Evolutionary conservation across 805 yeast species (phyloP), one percentile per base, ranked within the genome.

Genomic region (Starmerella ratchasimensis): DNA sequence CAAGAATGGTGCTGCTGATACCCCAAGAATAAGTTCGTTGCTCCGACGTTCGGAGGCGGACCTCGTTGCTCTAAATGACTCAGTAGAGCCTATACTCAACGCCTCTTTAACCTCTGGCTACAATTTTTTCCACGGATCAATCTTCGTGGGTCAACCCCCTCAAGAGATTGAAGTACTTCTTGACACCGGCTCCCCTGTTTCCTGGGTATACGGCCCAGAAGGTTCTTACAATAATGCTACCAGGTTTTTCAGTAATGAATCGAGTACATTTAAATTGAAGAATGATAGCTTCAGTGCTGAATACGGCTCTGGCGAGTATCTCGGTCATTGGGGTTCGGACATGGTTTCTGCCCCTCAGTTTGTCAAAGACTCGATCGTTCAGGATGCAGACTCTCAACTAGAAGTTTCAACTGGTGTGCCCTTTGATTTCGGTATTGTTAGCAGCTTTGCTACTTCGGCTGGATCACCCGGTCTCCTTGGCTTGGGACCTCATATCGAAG

Each of bases 101-200:
- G 46, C 47, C n/a, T 23, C 33, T 10, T 37, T 56, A 28, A 50
- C 57, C 4, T 36, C 54, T 6, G 41, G 51, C 16, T 56, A 55
- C 46, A 55, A 55, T 43, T 57, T 56, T 44, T 65, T 61, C 49
- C 46, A 60, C 37, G 53, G 57, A 11, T 46, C 51, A 28, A 36
- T 59, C 17, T 34, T 45, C 13, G 42, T 68, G 15, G 74, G 74
- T 13, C 57, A 61, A 2, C 70, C 71, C 4, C 50, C 57, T 5
- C 70, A 67, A 44, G 51, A 55, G 22, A 41, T 68, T 13, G 57
- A 59, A 13, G 65, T 67, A 3, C 54, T 63, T 22, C 47, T 69
- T 31, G 74, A 69, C 47, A 65, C 72, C 3, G 73, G 72, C 3
- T 65, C 71, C 7, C 63, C 71, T 0, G 69, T 66, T 41, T 48